These are phyloP conservation scores for Tubosaeta brunneosetosa DNA, from an alignment of 768 basidiomycete species.

Conservation along the genomic window DNA sequence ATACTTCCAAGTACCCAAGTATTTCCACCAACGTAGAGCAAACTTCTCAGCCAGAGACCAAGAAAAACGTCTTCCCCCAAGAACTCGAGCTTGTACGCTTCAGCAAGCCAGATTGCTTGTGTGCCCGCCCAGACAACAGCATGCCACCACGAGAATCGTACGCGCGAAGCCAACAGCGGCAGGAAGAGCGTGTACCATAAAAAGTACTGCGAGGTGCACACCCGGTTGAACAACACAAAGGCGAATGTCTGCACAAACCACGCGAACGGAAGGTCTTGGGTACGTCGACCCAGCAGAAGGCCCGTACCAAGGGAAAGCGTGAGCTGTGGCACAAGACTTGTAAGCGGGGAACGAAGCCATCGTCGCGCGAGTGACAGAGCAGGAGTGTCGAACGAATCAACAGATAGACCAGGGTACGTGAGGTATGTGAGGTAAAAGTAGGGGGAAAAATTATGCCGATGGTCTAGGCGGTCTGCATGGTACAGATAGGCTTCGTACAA, in stretches of 20 bases:
- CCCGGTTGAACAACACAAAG: conserved; percentile 97
- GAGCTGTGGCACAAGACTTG: conserved; percentile 84
- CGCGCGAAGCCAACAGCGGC: conserved; percentile 69
- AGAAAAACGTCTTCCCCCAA: conserved; percentile 69
- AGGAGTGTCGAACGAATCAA: conserved; percentile 8
- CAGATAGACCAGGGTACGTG: conserved; percentile 51
- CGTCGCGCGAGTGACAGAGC: conserved; percentile 34
- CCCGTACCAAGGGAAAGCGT: conserved; percentile 66
- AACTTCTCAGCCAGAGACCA: conserved; percentile 71
- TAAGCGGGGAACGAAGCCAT: conserved; percentile 65
- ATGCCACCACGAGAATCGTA: conserved; percentile 49
- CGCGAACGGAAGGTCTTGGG: conserved; percentile 63
- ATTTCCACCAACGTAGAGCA: conserved; percentile 72
- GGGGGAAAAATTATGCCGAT: conserved; percentile 97
- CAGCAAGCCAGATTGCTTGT: conserved; percentile 87
- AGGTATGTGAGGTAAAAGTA: conserved; percentile 97
- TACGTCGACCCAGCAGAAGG: conserved; percentile 57
- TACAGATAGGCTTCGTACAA: conserved; percentile 90
- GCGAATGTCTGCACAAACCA: conserved; percentile 90
- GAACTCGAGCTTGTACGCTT: conserved; percentile 90
- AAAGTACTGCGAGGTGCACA: conserved; percentile 98
- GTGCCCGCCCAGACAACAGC: conserved; percentile 64
- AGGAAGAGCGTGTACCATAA: conserved; percentile 92
- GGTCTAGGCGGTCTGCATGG: conserved; percentile 86
- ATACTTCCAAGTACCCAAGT: conserved; percentile 72